A percentile compares a stretch with the other conserved stretches of the same genome.
These are phyloP conservation scores for Cutaneotrichosporon mucoides DNA, from an alignment of 1,284 basidiomycete genomes.

Conservation along the genomic window DNA sequence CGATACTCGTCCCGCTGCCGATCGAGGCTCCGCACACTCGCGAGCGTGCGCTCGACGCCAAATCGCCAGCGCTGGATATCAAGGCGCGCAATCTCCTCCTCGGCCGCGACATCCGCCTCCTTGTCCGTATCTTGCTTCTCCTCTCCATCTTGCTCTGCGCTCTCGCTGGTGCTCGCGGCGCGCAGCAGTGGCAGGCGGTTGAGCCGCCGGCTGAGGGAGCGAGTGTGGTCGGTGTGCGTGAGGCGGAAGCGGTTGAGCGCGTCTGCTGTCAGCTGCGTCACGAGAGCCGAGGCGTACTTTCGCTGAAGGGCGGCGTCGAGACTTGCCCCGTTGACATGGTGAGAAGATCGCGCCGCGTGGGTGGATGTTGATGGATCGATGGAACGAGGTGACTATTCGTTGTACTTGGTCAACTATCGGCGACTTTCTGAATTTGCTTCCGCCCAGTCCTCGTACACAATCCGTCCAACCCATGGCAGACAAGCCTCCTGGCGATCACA, in stretches of 20 bases:
- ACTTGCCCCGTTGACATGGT: not conserved
- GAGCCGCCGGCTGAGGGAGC: slow-evolving; percentile 32
- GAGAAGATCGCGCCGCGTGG: not conserved
- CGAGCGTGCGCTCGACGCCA: slow-evolving; percentile 34
- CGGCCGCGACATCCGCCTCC: not conserved
- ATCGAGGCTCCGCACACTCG: slow-evolving; percentile 29
- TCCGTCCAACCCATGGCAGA: too few relatives aligned
- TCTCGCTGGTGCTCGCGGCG: not conserved
- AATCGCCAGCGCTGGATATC: slow-evolving; percentile 38
- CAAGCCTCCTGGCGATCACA: too few relatives aligned
- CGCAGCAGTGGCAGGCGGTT: slow-evolving; percentile 25
- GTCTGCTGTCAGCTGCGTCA: slow-evolving; percentile 21
- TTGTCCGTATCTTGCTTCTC: not conserved
- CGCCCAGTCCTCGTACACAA: too few relatives aligned
- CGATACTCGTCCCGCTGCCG: slow-evolving; percentile 30
- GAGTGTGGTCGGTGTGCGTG: slow-evolving; percentile 37
- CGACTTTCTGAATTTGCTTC: too few relatives aligned
- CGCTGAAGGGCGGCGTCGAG: slow-evolving; percentile 2
- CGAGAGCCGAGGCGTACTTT: slow-evolving; percentile 28
- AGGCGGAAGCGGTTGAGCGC: slow-evolving; percentile 41
- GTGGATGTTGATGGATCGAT: not conserved
- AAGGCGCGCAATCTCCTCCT: slow-evolving; percentile 19
- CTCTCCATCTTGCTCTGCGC: too few relatives aligned
- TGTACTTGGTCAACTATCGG: too few relatives aligned
- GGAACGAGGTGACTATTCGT: not conserved